These are phyloP conservation scores for Phytophthora cactorum DNA, from an alignment of 352 stramenopile genomes.

Conservation along the genomic window DNA sequence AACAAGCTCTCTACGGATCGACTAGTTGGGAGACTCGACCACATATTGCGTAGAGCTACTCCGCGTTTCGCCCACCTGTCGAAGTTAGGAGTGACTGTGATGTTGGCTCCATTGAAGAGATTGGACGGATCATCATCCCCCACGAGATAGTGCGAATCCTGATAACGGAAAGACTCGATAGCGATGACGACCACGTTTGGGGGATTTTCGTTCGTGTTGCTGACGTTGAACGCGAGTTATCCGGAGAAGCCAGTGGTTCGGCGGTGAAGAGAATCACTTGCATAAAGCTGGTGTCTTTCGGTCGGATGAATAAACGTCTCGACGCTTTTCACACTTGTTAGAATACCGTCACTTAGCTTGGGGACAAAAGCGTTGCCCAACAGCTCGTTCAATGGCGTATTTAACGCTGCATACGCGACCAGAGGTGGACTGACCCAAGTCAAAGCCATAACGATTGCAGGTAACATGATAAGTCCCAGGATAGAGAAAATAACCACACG, in stretches of 20 bases:
- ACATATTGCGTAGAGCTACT: neutral
- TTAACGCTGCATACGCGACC: constrained; percentile 10
- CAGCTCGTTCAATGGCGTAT: neutral
- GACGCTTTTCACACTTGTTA: neutral
- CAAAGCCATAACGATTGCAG: constrained; percentile 19
- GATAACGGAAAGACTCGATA: neutral
- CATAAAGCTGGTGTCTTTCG: neutral
- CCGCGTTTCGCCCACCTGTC: neutral
- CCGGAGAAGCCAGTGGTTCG: neutral
- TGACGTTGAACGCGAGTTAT: neutral
- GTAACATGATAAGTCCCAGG: constrained; percentile 17
- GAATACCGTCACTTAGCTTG: no score
- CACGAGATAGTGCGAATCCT: neutral
- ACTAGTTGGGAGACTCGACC: neutral
- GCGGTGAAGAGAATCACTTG: neutral
- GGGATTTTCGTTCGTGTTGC: neutral
- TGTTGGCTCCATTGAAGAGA: neutral
- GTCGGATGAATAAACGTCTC: neutral
- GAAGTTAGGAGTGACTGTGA: neutral
- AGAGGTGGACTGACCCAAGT: constrained; percentile 14
- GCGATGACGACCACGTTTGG: neutral
- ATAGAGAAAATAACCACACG: constrained; percentile 2
- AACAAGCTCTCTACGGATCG: neutral
- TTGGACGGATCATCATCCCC: neutral
- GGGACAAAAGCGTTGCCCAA: neutral